Evolutionary conservation across 768 basidiomycete genomes (phyloP).

Genomic region (Fomitopsis pulvina): DNA sequence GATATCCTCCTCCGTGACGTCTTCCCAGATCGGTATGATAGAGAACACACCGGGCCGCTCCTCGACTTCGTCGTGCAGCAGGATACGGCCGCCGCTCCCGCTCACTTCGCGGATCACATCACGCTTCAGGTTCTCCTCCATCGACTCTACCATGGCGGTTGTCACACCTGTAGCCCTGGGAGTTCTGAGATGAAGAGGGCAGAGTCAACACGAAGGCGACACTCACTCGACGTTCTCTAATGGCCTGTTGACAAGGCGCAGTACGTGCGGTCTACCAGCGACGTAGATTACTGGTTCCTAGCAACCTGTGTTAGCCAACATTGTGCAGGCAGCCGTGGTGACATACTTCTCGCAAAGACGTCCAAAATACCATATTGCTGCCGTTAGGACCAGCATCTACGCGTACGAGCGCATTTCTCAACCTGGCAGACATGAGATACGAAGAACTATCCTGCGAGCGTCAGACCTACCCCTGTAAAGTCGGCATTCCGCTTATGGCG

Average conservation of each 20-base stretch:
- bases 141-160: conserved; percentile 81
- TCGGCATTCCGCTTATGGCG: conserved; percentile 81
- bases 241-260: conserved; percentile 81
- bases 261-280: conserved; percentile 80
- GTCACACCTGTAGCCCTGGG: conserved; percentile 88
- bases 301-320: background rate
- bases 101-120: conserved; percentile 84
- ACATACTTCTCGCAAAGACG: conserved; percentile 90
- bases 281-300: conserved; percentile 93
- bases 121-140: conserved; percentile 83
- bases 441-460: too few species aligned
- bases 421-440: too few species aligned
- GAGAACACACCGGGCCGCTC: conserved; percentile 85
- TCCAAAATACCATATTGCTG: conserved; percentile 78
- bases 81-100: conserved; percentile 63
- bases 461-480: conserved; percentile 65
- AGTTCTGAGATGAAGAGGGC: background rate
- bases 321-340: too few species aligned
- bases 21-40: conserved; percentile 94
- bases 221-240: conserved; percentile 91
- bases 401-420: conserved; percentile 69
- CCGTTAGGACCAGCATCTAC: conserved; percentile 83
- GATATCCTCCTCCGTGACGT: conserved; percentile 71
- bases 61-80: conserved; percentile 95
- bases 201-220: background rate